phyloP scores from a whole-genome alignment of 164 flowering plant species.

The Liriodendron chinense region DNA sequence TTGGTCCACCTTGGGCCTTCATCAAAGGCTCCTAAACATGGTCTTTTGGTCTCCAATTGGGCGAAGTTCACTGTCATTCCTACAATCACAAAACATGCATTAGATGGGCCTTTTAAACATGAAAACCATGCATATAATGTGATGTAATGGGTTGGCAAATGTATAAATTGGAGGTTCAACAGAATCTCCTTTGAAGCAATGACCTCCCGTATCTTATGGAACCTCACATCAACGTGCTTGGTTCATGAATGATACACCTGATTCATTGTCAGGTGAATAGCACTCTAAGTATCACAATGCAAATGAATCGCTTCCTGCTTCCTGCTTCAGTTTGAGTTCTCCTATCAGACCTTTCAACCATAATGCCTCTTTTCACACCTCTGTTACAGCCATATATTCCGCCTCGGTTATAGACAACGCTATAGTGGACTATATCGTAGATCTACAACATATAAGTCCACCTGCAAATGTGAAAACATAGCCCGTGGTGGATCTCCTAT shows the following conservation, averaged over 20 bases:
- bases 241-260: background rate
- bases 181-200: background rate
- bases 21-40: too few species aligned
- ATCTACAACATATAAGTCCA: background rate
- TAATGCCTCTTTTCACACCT: background rate
- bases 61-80: too few species aligned
- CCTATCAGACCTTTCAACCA: background rate
- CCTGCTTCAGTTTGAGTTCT: background rate
- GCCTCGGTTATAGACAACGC: background rate
- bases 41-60: too few species aligned
- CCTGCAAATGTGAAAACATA: constrained; percentile 2
- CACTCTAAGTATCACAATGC: background rate
- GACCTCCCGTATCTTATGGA: background rate
- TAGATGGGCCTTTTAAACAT: too few species aligned
- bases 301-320: background rate
- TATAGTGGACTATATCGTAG: background rate
- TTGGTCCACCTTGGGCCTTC: too few species aligned
- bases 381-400: background rate
- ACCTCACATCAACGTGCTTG: background rate
- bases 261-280: background rate
- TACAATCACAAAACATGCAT: too few species aligned
- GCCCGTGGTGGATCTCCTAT: background rate
- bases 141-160: too few species aligned
- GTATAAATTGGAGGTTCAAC: too few species aligned
- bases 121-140: too few species aligned